phyloP scores from a whole-genome alignment of 208 protist genomes.

The Lotmaria passim region DNA sequence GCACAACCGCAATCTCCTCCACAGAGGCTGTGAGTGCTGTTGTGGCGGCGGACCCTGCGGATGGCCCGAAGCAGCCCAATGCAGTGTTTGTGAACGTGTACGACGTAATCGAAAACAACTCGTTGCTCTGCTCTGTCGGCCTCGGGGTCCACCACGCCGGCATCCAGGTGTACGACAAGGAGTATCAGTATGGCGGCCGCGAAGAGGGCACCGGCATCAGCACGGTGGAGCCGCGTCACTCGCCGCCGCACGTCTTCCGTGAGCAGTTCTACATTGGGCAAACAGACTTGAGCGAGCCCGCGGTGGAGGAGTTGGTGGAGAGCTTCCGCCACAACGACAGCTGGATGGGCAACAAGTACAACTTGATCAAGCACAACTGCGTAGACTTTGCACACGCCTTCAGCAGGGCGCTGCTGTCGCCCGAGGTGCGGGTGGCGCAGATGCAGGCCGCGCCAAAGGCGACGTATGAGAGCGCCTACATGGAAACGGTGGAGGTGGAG shows the following conservation, averaged over 20 bases:
- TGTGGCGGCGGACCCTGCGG: conserved; percentile 9
- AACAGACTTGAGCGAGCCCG: conserved; percentile 31
- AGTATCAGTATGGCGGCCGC: conserved; percentile 53
- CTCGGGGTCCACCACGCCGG: conserved; percentile 63
- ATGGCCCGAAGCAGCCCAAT: conserved; percentile 13
- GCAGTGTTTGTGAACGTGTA: conserved; percentile 73
- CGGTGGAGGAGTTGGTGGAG: conserved; percentile 37
- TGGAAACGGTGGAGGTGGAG: conserved; percentile 33
- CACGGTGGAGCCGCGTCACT: conserved; percentile 35
- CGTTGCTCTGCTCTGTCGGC: conserved; percentile 44
- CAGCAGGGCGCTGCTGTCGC: conserved; percentile 44
- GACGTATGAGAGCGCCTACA: conserved; percentile 11
- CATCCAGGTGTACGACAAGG: conserved; percentile 68
- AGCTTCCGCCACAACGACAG: conserved; percentile 21
- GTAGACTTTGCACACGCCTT: conserved; percentile 64
- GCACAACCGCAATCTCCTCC: no score
- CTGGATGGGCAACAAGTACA: conserved; percentile 57
- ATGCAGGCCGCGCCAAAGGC: not conserved
- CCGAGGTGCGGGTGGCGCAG: conserved; percentile 30
- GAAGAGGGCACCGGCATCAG: conserved; percentile 47
- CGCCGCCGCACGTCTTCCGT: conserved; percentile 59
- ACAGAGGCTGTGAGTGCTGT: no score
- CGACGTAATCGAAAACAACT: conserved; percentile 48
- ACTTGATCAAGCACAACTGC: conserved; percentile 71
- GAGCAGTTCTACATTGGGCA: conserved; percentile 56